Conservation (phyloP, 495 filamentous ascomycete genomes). For the Penicillium bialowiezense region DNA sequence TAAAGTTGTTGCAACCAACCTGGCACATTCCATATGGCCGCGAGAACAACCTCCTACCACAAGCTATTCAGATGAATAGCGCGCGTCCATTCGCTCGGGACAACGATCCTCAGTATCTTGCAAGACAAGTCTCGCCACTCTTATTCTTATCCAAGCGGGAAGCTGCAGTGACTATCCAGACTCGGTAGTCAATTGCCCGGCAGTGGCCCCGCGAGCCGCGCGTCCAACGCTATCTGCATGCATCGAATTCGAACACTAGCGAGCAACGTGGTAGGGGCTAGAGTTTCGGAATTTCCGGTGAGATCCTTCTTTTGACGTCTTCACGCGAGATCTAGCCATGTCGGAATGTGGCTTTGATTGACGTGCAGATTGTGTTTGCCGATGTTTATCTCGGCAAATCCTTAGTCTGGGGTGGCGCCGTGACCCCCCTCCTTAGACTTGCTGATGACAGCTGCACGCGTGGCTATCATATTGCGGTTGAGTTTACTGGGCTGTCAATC, state of each 20-base stretch:
- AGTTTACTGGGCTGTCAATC: no score
- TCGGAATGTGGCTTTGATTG: neutral
- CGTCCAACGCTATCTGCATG: neutral
- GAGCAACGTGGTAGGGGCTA: neutral
- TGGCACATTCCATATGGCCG: no score
- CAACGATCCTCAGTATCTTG: no score
- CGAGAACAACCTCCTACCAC: no score
- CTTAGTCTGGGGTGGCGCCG: no score
- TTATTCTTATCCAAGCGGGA: neutral
- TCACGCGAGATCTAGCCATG: neutral
- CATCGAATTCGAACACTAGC: neutral
- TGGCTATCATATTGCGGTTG: no score
- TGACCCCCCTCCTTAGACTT: no score
- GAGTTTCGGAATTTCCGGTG: neutral
- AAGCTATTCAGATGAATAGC: no score
- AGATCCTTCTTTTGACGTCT: slow-evolving; percentile 4
- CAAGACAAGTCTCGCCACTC: no score
- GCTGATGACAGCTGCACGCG: no score
- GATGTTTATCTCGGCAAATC: neutral
- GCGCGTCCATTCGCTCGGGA: no score
- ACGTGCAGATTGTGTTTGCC: neutral
- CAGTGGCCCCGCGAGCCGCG: neutral
- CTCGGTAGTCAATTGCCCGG: neutral
- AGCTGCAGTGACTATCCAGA: neutral
- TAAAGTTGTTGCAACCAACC: no score